Base-by-base conservation (phyloP, 2,329 filamentous ascomycete genomes). In the Raffaelea deltoideospora region DNA sequence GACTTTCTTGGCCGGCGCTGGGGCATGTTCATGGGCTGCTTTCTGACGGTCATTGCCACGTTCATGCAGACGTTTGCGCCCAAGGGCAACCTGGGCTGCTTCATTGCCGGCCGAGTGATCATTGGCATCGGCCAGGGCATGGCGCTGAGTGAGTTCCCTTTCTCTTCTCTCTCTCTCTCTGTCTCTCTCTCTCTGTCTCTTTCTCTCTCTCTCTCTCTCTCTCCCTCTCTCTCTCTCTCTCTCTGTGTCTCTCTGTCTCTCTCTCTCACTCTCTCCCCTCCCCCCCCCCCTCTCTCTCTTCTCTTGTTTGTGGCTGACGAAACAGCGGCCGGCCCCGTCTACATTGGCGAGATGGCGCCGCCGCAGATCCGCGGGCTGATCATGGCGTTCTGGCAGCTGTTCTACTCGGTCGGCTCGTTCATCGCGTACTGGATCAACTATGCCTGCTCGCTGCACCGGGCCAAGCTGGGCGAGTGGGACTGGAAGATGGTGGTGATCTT, bases 401-500 rank as follows among this genome's bases (percentile, higher is more conserved):
- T 76, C 56, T 79, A 76, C 55, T 70, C 61, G 2, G 75, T 78
- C 20, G 75, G 74, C 4, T 69, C 65, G 13, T 79, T 77, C 54
- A 70, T 79, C 45, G 74, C 71, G 35, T 76, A 72, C 58, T 63
- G 60, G 75, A 71, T 80, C 50, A 75, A 74, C 51, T 81, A 68
- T 45, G 76, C 67, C 14, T 72, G 71, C 50, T 64, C 64, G 26
- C 61, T 72, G 48, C 58, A 79, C 53, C 58, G 60, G 31, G 46
- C 57, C 30, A 58, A 46, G 30, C 65, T 81, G 5, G 77, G 77
- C 28, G 62, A 83, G 46, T 81, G 77, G 78, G 76, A 81, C 54
- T 82, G 77, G 77, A 72, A 69, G 47, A 69, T 80, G 60, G 73
- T 82, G 13, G 70, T 81, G 43, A 73, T 83, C 43, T 81, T 82